Base-by-base conservation (phyloP, 1,139 yeast species). In the Yamadazyma blattariae region DNA sequence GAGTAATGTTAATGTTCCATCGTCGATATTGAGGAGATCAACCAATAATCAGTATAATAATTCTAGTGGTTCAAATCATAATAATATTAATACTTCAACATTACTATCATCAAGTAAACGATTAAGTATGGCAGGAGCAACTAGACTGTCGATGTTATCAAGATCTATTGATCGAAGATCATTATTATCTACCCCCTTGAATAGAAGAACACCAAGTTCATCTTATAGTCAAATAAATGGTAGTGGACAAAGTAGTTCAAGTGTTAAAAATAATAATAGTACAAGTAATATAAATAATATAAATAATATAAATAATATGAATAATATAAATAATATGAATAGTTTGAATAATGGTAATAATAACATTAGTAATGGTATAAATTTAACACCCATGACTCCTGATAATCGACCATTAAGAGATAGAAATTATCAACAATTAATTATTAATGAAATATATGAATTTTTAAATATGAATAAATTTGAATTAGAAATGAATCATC, bases 321-420 rank as follows among this genome's bases (percentile, higher is more conserved):
- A 17, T 17, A 7, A 7, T 5, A 17, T 5, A 5, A 7, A 7
- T 5, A 17, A 17, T 17, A 7, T 5, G 5, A 7, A 5, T 7
- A 17, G 19, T 17, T 5, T 17, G 7, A 17, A 17, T 17, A 23
- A 23, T 23, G 13, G 13, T n/a, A 12, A 23, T n/a, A 23, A 12
- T 5, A 11, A 3, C 6, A 12, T 7, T 3, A 23, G 14, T 4
- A 23, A n/a, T n/a, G 13, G 14, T 4, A 21, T 11, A 10, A 21
- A 21, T 21, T 5, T 10, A 7, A 23, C 14, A 2, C 30, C 33
- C n/a, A 27, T 32, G 16, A 36, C 39, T n/a, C 39, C 39, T 7
- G 96, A 88, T 57, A 84, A 85, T 17, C 67, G 97, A 29, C 96
- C 96, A 2, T 57, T 88, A 22, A 67, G 90, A 38, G 96, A 88